These are phyloP conservation scores for Blastocystis hominis DNA, from an alignment of 352 stramenopile species.

Conservation along the genomic window DNA sequence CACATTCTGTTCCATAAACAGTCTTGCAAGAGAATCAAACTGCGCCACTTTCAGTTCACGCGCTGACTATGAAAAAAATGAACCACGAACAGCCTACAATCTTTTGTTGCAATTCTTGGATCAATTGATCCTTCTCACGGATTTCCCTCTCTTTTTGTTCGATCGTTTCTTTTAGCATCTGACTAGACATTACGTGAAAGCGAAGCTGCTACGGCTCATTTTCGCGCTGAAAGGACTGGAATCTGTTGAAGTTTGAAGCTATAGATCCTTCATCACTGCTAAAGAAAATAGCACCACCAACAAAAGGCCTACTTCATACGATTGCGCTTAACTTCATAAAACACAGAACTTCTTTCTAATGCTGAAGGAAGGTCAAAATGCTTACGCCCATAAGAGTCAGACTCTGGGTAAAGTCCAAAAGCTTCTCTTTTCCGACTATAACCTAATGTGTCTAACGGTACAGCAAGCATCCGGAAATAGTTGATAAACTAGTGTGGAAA, in stretches of 20 bases:
- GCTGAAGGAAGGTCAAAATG: no score
- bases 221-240: conserved; percentile 8
- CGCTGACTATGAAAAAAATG: background rate
- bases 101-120: conserved; percentile 3
- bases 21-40: conserved; percentile 29
- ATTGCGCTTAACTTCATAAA: background rate
- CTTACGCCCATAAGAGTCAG: background rate
- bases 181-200: background rate
- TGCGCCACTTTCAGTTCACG: background rate
- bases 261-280: background rate
- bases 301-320: background rate
- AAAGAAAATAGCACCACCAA: background rate
- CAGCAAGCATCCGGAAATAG: background rate
- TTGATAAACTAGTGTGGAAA: background rate
- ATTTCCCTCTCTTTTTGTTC: conserved; percentile 42
- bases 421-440: background rate
- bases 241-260: background rate
- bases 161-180: background rate
- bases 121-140: background rate
- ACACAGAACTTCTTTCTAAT: no score
- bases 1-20: conserved; percentile 42
- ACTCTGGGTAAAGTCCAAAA: background rate
- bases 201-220: background rate
- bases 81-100: background rate
- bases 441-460: background rate